Base-by-base conservation (phyloP, 2,329 filamentous ascomycete genomes). In the Beauveria sp. region DNA sequence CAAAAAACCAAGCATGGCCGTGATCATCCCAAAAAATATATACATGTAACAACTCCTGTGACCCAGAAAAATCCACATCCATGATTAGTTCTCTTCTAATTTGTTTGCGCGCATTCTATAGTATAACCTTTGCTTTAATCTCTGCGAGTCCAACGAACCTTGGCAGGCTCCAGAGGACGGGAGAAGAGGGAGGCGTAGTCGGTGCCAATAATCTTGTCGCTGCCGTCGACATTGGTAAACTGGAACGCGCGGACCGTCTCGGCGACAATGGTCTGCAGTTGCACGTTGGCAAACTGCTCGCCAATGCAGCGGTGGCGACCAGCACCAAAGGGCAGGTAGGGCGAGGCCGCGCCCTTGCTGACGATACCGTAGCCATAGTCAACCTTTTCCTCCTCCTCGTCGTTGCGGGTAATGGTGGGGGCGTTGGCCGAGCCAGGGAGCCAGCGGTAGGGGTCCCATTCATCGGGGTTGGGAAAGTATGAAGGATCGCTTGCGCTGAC, bases 301-400 rank as follows among this genome's bases (percentile, higher is more conserved):
- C 93, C 93, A 71, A 98, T 97, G 77, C 93, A 98, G 67, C 93
- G 83, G 77, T 98, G 93, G 67, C 93, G 83, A 48, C 93, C 93
- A 34, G 93, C 93, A 63, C 93, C 93, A 72, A 98, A 98, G 2
- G 93, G 93, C 53, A 98, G 84, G 74, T 97, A 98, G 0, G 93
- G 93, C 58, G 90, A 96, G 63, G 85, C 86, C 16, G 91, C 88
- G 61, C 93, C 93, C 81, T 97, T 96, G 81, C 86, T 93, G 67
- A 97, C 89, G 56, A 96, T 80, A 64, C 93, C 93, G 75, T 96
- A 97, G 40, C 93, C 93, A 73, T 97, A 97, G 73, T 97, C 93
- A 64, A 93, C 84, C 77, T 91, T 91, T 77, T 88, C 89, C 70
- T 88, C 84, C 67, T 86, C 84, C 40, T 83, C 82, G 43, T 82